phyloP scores from a whole-genome alignment of 2,329 filamentous ascomycete species.

The Venturia aucupariae region DNA sequence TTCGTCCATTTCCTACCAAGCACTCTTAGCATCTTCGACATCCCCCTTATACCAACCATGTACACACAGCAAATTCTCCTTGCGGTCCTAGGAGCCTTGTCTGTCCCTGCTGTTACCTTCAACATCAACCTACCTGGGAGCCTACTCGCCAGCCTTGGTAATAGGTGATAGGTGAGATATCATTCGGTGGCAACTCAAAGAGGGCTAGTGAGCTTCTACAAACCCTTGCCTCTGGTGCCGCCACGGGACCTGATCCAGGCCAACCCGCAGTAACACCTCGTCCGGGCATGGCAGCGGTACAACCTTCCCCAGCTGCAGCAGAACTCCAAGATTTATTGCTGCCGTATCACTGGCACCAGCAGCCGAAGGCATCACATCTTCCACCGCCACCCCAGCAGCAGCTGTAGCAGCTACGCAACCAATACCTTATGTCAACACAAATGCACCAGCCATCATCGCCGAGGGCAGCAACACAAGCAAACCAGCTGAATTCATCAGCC shows the following conservation, averaged over 20 bases:
- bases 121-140: slow-evolving; percentile 45
- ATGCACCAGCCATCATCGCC: neutral
- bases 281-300: slow-evolving; percentile 17
- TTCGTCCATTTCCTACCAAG: slow-evolving; percentile 5
- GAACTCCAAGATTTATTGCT: neutral
- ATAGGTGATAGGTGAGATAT: slow-evolving; percentile 47
- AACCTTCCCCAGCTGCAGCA: neutral
- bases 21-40: slow-evolving; percentile 5
- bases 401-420: neutral
- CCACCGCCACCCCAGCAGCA: neutral
- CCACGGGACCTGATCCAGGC: slow-evolving; percentile 19
- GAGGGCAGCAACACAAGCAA: neutral
- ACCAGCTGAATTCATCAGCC: slow-evolving; percentile 12
- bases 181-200: slow-evolving; percentile 33
- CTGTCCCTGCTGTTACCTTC: slow-evolving; percentile 34
- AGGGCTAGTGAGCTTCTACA: slow-evolving; percentile 35
- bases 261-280: slow-evolving; percentile 11
- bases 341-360: neutral
- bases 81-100: slow-evolving; percentile 26
- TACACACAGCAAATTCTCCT: slow-evolving; percentile 29
- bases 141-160: slow-evolving; percentile 43
- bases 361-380: slow-evolving; percentile 7
- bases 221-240: slow-evolving; percentile 35
- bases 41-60: slow-evolving; percentile 20
- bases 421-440: neutral